Conservation (phyloP, 2,329 filamentous ascomycete species). For the Ophiostoma australiae region DNA sequence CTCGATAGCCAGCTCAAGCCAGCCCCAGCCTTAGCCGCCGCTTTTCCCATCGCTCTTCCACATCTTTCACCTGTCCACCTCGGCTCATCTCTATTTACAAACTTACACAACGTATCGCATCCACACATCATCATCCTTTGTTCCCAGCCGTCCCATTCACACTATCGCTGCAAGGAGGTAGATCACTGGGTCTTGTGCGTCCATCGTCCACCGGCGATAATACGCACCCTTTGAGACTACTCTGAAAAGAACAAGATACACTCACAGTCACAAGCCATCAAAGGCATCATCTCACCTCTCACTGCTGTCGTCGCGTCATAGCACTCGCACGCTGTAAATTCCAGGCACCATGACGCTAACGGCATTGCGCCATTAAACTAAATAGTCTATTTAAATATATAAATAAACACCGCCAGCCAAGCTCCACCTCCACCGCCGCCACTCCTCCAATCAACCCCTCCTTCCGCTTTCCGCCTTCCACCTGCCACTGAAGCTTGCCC, state of each 20-base stretch:
- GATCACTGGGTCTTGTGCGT: background rate
- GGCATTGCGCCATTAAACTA: slow-evolving; percentile 9
- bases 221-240: background rate
- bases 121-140: background rate
- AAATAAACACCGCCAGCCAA: slow-evolving; percentile 7
- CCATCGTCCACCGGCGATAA: background rate
- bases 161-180: slow-evolving; percentile 3
- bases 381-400: background rate
- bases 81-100: no score
- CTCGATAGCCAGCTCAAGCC: background rate
- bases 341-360: slow-evolving; percentile 9
- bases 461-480: background rate
- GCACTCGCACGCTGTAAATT: background rate
- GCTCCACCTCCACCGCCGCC: background rate
- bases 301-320: background rate
- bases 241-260: background rate
- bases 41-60: background rate
- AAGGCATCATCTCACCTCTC: background rate
- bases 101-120: background rate
- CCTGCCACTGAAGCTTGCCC: background rate
- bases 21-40: background rate
- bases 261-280: background rate
- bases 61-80: no score
- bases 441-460: slow-evolving; percentile 5
- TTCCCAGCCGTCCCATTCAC: background rate